These are phyloP conservation scores for Periconia sp. DNA, from an alignment of 2,329 filamentous ascomycete species.

Conservation along the genomic window DNA sequence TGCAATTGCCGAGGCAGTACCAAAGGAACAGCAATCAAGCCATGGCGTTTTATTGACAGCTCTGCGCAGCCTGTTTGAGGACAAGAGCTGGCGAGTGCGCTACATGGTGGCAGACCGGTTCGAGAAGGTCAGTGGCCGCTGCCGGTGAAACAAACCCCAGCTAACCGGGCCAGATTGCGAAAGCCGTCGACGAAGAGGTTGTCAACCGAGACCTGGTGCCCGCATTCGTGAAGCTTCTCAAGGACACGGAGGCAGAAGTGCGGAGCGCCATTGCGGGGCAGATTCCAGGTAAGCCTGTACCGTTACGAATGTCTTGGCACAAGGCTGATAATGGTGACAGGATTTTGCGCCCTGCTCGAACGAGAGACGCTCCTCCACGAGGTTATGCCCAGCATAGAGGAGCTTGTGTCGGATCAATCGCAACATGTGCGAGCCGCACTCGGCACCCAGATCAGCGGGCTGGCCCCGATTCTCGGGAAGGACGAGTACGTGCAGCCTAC, in stretches of 20 bases:
- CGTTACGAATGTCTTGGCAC: conserved; percentile 8
- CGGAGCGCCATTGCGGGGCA: conserved; percentile 96
- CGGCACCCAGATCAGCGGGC: conserved; percentile 94
- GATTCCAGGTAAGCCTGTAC: conserved; percentile 71
- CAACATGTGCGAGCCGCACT: conserved; percentile 96
- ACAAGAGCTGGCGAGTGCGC: conserved; percentile 98
- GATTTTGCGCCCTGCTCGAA: conserved; percentile 91
- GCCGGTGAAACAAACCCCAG: conserved; percentile 19
- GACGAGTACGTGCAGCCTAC: conserved; percentile 73
- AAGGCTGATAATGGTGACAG: conserved; percentile 53
- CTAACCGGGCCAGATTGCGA: conserved; percentile 75
- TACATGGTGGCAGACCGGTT: conserved; percentile 99
- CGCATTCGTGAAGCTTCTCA: conserved; percentile 95
- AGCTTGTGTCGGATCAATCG: conserved; percentile 92
- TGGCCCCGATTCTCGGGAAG: conserved; percentile 96
- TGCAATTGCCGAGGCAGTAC: conserved; percentile 93
- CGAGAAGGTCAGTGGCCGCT: conserved; percentile 73
- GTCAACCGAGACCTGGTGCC: conserved; percentile 92
- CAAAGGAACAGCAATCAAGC: conserved; percentile 96
- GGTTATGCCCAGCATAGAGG: conserved; percentile 95
- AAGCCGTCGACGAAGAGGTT: conserved; percentile 97
- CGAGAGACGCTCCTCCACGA: conserved; percentile 87
- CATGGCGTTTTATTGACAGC: conserved; percentile 92
- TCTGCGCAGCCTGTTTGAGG: conserved; percentile 90
- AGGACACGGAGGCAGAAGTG: conserved; percentile 97